Conservation (phyloP, 2,329 filamentous ascomycete species). For the Aspergillus intermedius region DNA sequence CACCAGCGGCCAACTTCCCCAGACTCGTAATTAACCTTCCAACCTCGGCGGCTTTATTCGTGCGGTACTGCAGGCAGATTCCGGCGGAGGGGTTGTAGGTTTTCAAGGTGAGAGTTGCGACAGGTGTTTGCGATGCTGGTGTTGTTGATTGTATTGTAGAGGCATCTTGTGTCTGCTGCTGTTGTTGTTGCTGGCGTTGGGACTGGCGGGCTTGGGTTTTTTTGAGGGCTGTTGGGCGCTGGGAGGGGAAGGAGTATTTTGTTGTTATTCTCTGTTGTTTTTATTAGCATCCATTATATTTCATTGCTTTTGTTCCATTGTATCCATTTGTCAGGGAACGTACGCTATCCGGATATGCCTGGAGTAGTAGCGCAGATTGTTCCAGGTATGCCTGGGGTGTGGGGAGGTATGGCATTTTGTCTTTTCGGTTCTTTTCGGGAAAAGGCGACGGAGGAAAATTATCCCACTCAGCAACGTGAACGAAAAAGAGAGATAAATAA, state of each 20-base stretch:
- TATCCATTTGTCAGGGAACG: slow-evolving; percentile 23
- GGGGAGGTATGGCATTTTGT: slow-evolving; percentile 67
- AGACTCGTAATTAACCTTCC: slow-evolving; percentile 71
- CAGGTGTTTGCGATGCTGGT: slow-evolving; percentile 41
- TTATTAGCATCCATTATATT: slow-evolving; percentile 1
- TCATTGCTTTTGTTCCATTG: not conserved
- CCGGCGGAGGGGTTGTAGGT: slow-evolving; percentile 81
- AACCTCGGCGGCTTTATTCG: slow-evolving; percentile 85
- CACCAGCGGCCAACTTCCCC: slow-evolving; percentile 64
- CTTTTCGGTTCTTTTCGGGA: not conserved
- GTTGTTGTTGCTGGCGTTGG: slow-evolving; percentile 19
- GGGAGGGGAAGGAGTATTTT: slow-evolving; percentile 66
- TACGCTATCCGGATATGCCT: slow-evolving; percentile 81
- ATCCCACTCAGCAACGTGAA: not conserved
- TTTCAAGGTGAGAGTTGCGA: slow-evolving; percentile 73
- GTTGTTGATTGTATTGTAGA: not conserved
- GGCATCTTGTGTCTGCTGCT: slow-evolving; percentile 9
- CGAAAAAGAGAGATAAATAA: not conserved
- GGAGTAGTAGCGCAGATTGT: slow-evolving; percentile 75
- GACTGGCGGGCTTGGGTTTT: slow-evolving; percentile 23
- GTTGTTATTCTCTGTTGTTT: slow-evolving; percentile 74
- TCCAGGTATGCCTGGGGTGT: slow-evolving; percentile 88
- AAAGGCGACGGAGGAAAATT: not conserved
- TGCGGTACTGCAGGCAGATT: slow-evolving; percentile 81
- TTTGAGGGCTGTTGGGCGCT: slow-evolving; percentile 14